Base-by-base conservation (phyloP, 1,284 basidiomycete genomes). In the Austroboletus niveus region DNA sequence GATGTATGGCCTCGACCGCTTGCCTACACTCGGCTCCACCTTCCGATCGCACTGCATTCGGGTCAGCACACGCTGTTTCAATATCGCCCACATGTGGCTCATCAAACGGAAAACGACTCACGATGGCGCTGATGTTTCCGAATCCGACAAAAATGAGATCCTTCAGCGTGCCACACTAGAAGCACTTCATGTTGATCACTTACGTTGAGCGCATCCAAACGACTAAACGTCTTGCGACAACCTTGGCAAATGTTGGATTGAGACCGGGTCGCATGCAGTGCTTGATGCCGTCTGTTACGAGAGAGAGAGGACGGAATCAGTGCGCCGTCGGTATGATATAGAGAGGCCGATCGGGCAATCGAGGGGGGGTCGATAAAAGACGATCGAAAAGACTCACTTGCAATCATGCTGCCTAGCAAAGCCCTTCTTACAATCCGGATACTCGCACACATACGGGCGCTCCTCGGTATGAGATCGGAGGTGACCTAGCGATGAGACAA, bases 401-500 rank as follows among this genome's bases (percentile, higher is more conserved):
- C 94, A 96, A 69, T 98, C 94, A 70, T 97, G 94, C 68, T 94
- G 92, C 43, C 94, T 82, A 34, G 94, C 94, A 66, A 97, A 97
- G 24, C 92, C 87, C 68, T 97, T 97, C 63, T 89, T 89, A 69
- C 94, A 98, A 14, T 92, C 93, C 3, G 92, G 90, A 81, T 90
- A 94, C 53, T 90, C 84, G 69, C 94, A 98, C 56, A 93, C 84
- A 72, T 93, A 98, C 34, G 94, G 94, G 52, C 93, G 78, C 71
- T 97, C 93, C 69, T 96, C 94, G 27, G 94, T 96, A 69, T 98
- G 94, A n/a, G 94, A 96, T 61, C 94, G 84, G 59, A 98, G 71
- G 74, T 98, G 95, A 47, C 95, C 94, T 85, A 29, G 15, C 9
- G 11, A 9, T 5, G 17, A 34, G 32, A 34, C 9, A 34, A 3